These are phyloP conservation scores for Sarocladiaceae sp. DNA, from an alignment of 2,329 filamentous ascomycete species.

Conservation along the genomic window DNA sequence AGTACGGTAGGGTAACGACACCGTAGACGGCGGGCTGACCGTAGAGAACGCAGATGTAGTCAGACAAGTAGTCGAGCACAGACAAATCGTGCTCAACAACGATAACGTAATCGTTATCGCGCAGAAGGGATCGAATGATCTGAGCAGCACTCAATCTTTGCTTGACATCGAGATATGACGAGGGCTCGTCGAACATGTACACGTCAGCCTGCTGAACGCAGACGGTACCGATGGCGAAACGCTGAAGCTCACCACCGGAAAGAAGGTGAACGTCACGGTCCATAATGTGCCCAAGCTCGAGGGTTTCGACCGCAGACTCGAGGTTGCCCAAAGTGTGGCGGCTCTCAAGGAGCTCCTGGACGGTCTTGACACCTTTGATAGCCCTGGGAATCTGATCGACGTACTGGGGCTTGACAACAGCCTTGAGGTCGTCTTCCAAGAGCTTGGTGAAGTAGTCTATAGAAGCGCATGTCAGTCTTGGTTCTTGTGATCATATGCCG, in stretches of 20 bases:
- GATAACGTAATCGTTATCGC: constrained; percentile 90
- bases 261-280: constrained; percentile 86
- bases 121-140: constrained; percentile 85
- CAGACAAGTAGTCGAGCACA: constrained; percentile 95
- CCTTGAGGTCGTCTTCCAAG: constrained; percentile 92
- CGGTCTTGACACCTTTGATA: constrained; percentile 74
- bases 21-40: constrained; percentile 93
- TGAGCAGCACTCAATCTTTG: constrained; percentile 89
- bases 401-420: constrained; percentile 98
- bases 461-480: constrained; percentile 3
- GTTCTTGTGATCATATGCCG: neutral
- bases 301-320: constrained; percentile 72
- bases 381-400: constrained; percentile 96
- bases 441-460: constrained; percentile 96
- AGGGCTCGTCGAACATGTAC: constrained; percentile 99
- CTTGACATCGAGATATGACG: constrained; percentile 98
- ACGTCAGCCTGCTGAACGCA: constrained; percentile 95
- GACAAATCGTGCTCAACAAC: constrained; percentile 99
- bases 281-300: constrained; percentile 84
- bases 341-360: constrained; percentile 70
- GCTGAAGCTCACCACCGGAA: constrained; percentile 95
- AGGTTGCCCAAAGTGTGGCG: constrained; percentile 73
- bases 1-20: constrained; percentile 92
- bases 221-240: constrained; percentile 93
- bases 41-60: constrained; percentile 97